These are phyloP conservation scores for Arthroderma uncinatum DNA, from an alignment of 2,329 filamentous ascomycete species.

Conservation along the genomic window DNA sequence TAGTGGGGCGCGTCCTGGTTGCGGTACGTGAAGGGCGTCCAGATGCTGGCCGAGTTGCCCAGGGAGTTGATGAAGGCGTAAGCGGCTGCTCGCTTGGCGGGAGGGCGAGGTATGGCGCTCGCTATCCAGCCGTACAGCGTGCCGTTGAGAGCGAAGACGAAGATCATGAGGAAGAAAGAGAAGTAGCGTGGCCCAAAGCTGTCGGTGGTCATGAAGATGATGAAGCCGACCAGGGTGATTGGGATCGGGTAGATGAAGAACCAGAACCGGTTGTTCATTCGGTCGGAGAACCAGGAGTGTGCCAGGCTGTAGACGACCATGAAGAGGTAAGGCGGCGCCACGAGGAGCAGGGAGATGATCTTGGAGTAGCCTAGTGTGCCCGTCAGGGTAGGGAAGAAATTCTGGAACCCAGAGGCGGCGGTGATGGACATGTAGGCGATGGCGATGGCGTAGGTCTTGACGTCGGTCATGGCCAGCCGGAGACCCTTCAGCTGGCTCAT, in stretches of 20 bases:
- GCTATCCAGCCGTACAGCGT: conserved; percentile 43
- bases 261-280: conserved; percentile 38
- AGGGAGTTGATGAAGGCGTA: conserved; percentile 47
- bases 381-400: conserved; percentile 46
- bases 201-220: conserved; percentile 45
- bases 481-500: conserved; percentile 41
- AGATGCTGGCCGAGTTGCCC: conserved; percentile 44
- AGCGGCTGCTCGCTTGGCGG: conserved; percentile 45
- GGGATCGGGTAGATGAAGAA: conserved; percentile 44
- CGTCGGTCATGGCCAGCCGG: conserved; percentile 42
- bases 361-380: conserved; percentile 35
- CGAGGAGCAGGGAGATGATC: conserved; percentile 41
- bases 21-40: conserved; percentile 41
- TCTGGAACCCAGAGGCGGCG: conserved; percentile 43
- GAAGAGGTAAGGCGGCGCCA: conserved; percentile 45
- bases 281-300: conserved; percentile 39
- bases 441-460: conserved; percentile 38
- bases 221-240: conserved; percentile 41
- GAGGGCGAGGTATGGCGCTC: conserved; percentile 41
- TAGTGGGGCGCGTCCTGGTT: conserved; percentile 31
- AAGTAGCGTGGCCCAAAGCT: conserved; percentile 46
- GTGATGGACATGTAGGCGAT: conserved; percentile 41
- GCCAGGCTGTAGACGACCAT: conserved; percentile 40
- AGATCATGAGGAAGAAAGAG: conserved; percentile 45
- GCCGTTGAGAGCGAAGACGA: conserved; percentile 46